Base-by-base conservation (phyloP, 2,329 filamentous ascomycete species). In the Scortechinia acanthostroma region DNA sequence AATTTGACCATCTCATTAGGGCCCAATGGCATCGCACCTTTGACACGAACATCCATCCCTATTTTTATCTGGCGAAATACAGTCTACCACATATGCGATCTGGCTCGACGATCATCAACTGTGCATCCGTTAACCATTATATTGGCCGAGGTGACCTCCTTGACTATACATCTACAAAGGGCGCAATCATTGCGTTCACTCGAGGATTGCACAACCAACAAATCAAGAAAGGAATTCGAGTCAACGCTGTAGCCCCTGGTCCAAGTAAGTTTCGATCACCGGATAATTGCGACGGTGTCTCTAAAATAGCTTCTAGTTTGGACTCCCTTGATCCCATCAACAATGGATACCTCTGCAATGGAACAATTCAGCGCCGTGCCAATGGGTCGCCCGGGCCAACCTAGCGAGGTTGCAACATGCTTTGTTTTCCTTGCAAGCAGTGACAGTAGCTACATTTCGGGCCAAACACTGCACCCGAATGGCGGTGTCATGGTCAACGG, bases 31-130 rank as follows among this genome's bases (percentile, higher is more conserved):
- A 83, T 44, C 71, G 81, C 48, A 91, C 86, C 0, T 91, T 94
- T 65, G 73, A 88, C 62, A 87, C 81, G 42, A 94, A 93, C 66
- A 90, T 93, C 55, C 84, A 91, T 62, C 76, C 85, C 3, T 84
- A 80, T 68, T 93, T 90, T 71, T 91, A 82, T 66, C 70, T 91
- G 25, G 75, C 86, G 48, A 93, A 93, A 61, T 88, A 91, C 57
- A 65, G 74, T 13, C 70, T 93, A 10, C 80, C 80, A 1, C 83
- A 91, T 62, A 86, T 93, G 80, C 76, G 78, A 56, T 61, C 63
- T n/a, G 88, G 88, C 25, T 74, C 79, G 46, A 81, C 79, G 21
- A 89, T 94, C 60, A 89, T 94, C 73, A 93, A 91, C 69, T 90
- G 88, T 58, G 82, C 86, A 40, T 90, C 85, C 22, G 83, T 93